Base-by-base conservation (phyloP, 2,329 filamentous ascomycete species). In the Penicillium sp. region DNA sequence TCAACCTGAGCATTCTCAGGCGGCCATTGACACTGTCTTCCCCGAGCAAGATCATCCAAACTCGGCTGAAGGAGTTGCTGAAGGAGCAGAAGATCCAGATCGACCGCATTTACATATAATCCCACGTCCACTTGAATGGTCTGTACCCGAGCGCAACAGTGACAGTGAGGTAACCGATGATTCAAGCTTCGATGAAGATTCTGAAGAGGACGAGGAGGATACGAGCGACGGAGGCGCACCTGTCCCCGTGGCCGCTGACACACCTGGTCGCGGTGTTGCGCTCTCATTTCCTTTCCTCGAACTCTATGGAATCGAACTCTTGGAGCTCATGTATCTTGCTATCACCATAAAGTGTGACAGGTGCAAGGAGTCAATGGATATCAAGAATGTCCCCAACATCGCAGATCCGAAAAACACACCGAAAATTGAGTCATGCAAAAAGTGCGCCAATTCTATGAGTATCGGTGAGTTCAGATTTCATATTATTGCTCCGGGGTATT, bases 261-360 rank as follows among this genome's bases (percentile, higher is more conserved):
- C 77, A 1, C 71, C 79, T 2, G 89, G 91, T 67, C 80, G 82
- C 52, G 90, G 90, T 24, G 89, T 90, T n/a, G 85, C 90, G 53
- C 80, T 96, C 8, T 91, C 88, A 0, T 91, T 95, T 65, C 91
- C 91, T 0, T 86, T 83, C 26, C 77, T 95, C 56, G 90, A 93
- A 66, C 82, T 96, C 2, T 83, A 91, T 68, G 85, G 88, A 37
- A 88, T 95, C 58, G 90, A 95, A 68, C 75, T 95, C 2, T 79
- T 96, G 9, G 86, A 93, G 64, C 74, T 93, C 1, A 78, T 82
- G 0, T 80, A 84, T 24, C 77, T 95, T 31, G 86, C 84, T 56
- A 78, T 95, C 60, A 88, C 84, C 3, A 80, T 91, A 60, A 93
- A 92, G 70, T 96, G 91, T 71, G 85, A 87, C 52, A 84, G 91